Evolutionary conservation across 345 rosid species (phyloP), one percentile per base, ranked within the genome.

Genomic region (Arabidopsis arenosa): DNA sequence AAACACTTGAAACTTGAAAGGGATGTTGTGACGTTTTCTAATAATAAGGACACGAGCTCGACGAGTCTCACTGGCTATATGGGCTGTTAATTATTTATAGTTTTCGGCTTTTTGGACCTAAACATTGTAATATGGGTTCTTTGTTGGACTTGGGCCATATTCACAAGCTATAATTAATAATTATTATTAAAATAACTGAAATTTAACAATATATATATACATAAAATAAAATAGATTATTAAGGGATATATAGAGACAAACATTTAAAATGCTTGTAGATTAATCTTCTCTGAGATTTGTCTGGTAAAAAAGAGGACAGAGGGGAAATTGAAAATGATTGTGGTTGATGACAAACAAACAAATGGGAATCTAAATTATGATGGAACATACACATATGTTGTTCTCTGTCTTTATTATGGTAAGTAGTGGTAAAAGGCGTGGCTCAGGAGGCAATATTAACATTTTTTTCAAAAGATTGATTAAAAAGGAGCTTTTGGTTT

Each of bases 381-480:
- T 53, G 70, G 37, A 51, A 52, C 32, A 41, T 14, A 14, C 55
- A 52, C 55, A 52, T 37, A 67, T 39, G 73, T 48, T 58, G 10
- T 53, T 76, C 26, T 75, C 9, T 76, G 49, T 62, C 80, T 62
- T 68, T 69, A 33, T 68, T 69, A 33, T 62, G 23, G 43, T 53
- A 69, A 76, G 70, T 76, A 76, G 70, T 76, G 75, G 52, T 76
- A 45, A 76, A 76, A 70, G 75, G 75, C 70, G 75, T 70, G 80
- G 58, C 80, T 44, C 56, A 61, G 51, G 51, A 75, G 70, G 69
- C 75, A 63, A 68, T 11, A 61, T 61, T 60, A 59, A 35, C 60
- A 48, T 57, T 45, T 6, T 41, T 18, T 32, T n/a, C 28, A 36
- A 67, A 28, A 49, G 12, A 4, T 17, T 60, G 63, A 75, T 60